Evolutionary conservation across 257 asterid genomes (phyloP).

Genomic region (Fraxinus excelsior): DNA sequence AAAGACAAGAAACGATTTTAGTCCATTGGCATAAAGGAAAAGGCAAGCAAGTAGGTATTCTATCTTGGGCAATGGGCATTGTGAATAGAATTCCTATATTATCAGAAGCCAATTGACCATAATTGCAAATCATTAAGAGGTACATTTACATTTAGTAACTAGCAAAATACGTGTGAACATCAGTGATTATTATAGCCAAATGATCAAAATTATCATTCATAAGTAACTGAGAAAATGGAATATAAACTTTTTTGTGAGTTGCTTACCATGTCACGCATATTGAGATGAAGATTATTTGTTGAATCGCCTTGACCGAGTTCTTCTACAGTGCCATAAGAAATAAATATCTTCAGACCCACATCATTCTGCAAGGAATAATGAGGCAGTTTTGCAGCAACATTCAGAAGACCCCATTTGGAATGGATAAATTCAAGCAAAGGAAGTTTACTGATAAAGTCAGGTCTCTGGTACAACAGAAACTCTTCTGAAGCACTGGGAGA

Average conservation of each 20-base stretch:
- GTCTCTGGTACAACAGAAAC: conserved; percentile 87
- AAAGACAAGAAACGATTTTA: not conserved
- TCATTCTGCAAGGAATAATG: conserved; percentile 97
- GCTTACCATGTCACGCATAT: conserved; percentile 91
- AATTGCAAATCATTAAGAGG: not conserved
- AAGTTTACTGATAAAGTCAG: conserved; percentile 85
- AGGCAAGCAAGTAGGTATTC: not conserved
- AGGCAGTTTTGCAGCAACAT: conserved; percentile 96
- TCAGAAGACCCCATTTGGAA: conserved; percentile 98
- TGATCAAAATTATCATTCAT: not conserved
- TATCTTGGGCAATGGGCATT: not conserved
- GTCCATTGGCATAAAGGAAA: not conserved
- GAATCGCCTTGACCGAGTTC: conserved; percentile 70
- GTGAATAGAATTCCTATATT: not conserved
- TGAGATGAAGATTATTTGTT: conserved; percentile 74
- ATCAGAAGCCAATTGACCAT: not conserved
- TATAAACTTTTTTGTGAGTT: not conserved
- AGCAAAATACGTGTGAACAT: not conserved
- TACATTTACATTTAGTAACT: not conserved
- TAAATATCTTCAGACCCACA: conserved; percentile 88
- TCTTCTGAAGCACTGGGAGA: conserved; percentile 93
- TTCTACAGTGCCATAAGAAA: conserved; percentile 73
- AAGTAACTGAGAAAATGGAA: not conserved
- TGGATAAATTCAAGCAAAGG: conserved; percentile 95
- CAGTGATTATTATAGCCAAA: not conserved